Evolutionary conservation across 2,329 filamentous ascomycete species (phyloP).

Genomic region (Aspergillus viridinutans): DNA sequence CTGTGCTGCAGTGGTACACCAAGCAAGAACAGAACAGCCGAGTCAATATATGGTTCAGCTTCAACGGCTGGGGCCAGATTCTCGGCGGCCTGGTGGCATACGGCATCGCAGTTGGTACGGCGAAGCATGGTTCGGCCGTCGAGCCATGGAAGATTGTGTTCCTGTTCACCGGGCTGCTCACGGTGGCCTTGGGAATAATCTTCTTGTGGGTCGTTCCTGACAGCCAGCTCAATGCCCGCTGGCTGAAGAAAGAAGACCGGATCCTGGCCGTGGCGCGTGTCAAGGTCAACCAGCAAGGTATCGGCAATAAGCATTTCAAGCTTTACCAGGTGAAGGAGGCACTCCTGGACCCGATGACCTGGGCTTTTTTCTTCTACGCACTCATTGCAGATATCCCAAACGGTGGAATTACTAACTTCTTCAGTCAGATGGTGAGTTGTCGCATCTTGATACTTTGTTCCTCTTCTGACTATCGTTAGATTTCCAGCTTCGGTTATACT

Average conservation of each 20-base stretch:
- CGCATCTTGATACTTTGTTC: conserved; percentile 33
- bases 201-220: conserved; percentile 55
- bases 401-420: conserved; percentile 59
- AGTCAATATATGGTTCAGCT: conserved; percentile 64
- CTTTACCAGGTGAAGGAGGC: conserved; percentile 61
- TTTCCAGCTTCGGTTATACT: conserved; percentile 62
- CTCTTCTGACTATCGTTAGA: conserved; percentile 27
- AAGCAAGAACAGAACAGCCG: conserved; percentile 62
- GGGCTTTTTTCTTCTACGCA: conserved; percentile 58
- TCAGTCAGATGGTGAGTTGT: conserved; percentile 49
- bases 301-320: conserved; percentile 67
- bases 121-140: conserved; percentile 53
- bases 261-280: conserved; percentile 67
- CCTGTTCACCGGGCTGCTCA: conserved; percentile 52
- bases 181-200: conserved; percentile 44
- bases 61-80: conserved; percentile 62
- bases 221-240: conserved; percentile 57
- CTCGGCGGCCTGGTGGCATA: conserved; percentile 61
- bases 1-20: conserved; percentile 59
- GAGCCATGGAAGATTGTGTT: conserved; percentile 64
- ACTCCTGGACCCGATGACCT: conserved; percentile 54
- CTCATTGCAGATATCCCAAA: conserved; percentile 56
- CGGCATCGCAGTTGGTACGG: conserved; percentile 56
- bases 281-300: conserved; percentile 69
- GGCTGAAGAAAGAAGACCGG: conserved; percentile 63